Evolutionary conservation across 192 early-diverging fungal species (phyloP), one percentile per base, ranked within the genome.

Genomic region (Jimgerdemannia flammicorona): DNA sequence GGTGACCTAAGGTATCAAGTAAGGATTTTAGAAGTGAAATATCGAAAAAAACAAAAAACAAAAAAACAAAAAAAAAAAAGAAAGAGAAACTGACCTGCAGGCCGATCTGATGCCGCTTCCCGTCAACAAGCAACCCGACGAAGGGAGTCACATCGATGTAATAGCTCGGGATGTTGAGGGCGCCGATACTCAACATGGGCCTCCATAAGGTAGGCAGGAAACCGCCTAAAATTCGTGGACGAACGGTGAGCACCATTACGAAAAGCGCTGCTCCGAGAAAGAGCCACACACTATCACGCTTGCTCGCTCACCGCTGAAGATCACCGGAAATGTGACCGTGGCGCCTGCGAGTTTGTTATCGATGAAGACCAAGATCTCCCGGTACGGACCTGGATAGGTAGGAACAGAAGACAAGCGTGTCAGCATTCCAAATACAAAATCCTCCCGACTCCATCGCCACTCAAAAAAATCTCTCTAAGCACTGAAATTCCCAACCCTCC

Each of bases 121-220:
- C 75, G 44, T 77, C 75, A 7, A 77, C 75, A 42, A 77, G 64
- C 8, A 42, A 18, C 43, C 70, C 70, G 43, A 77, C 71, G 67
- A 77, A 77, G 9, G 75, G 75, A 20, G 75, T 67, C 2, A 77
- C 49, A 43, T 77, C 75, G 14, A 77, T 29, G 69, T 70, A 72
- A 8, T 49, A 70, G 29, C 70, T 66, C 43, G 70, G 75, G 19
- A 77, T 64, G 64, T 72, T 72, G 65, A 77, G 72, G 39, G 75
- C 70, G 3, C 44, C 64, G 40, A 49, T 43, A 66, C 71, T 71
- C 17, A 65, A 64, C n/a, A 67, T 66, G 4, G 75, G 75, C 42
- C 70, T 11, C 75, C 75, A 77, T 10, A 77, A 66, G 40, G 64
- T 72, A 11, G 75, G 75, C 10, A 77, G 44, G 40, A 72, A 44